Base-by-base conservation (phyloP, 441 rosid genomes). In the Croton setiger region DNA sequence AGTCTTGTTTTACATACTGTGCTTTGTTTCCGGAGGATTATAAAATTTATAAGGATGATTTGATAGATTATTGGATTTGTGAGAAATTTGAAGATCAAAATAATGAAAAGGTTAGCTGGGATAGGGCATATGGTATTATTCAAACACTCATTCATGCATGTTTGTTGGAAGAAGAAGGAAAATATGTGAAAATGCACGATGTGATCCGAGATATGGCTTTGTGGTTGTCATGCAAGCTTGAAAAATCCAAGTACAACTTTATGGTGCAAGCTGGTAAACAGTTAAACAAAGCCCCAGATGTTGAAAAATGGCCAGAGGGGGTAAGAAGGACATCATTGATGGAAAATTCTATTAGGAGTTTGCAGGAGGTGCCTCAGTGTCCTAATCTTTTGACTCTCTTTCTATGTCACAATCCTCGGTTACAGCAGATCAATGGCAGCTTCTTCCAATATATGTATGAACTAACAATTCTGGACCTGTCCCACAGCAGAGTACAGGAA, bases 31-130 rank as follows among this genome's bases (percentile, higher is more conserved):
- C 75, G 0, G 60, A 56, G 31, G 74, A 72, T 33, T 54, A 6
- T 41, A 31, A 13, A 0, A 72, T 68, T 17, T 0, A 0, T 0
- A 62, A 63, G 56, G 23, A 27, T 4, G 58, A 71, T 1, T 20
- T 64, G 39, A 66, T 78, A 33, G 62, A 63, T 11, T 75, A 64
- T 15, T 75, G 76, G 82, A 72, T 72, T 7, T 51, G 62, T 17
- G 74, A 78, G 51, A 70, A 61, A 31, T 59, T 63, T 55, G 63
- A 47, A 44, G 51, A 39, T 7, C 13, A 17, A 0, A 23, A 0
- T 52, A 15, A 21, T 13, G 58, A 10, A 35, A 17, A 4, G n/a
- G 52, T 44, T 49, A 48, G 65, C 8, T 57, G 23, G 4, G 4
- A 31, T 37, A 4, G 37, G 20, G 78, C 63, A 35, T 33, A 31